phyloP scores from a whole-genome alignment of 2,329 filamentous ascomycete species.

The Aspergillus jensenii region DNA sequence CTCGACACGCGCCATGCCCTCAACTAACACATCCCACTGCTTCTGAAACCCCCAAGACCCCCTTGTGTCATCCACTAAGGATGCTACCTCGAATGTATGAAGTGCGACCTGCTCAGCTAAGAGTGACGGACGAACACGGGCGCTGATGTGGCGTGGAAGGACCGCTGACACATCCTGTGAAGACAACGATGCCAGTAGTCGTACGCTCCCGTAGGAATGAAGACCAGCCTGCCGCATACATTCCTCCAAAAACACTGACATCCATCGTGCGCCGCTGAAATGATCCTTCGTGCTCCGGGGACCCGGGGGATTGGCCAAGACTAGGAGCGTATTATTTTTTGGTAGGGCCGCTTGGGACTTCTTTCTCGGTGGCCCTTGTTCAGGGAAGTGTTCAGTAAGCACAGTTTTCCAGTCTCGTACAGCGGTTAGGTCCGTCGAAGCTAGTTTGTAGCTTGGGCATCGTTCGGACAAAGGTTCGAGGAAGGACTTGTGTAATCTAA shows the following conservation, averaged over 20 bases:
- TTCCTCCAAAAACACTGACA: conserved; percentile 53
- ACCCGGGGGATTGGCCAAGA: conserved; percentile 66
- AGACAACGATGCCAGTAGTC: conserved; percentile 73
- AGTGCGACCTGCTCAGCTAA: conserved; percentile 55
- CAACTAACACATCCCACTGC: conserved; percentile 23
- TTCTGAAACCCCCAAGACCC: conserved; percentile 23
- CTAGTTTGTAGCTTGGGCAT: conserved; percentile 49
- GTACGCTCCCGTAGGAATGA: conserved; percentile 74
- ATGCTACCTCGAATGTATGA: conserved; percentile 55
- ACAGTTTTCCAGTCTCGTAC: conserved; percentile 53
- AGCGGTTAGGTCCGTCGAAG: conserved; percentile 58
- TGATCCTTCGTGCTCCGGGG: conserved; percentile 53
- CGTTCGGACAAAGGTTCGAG: conserved; percentile 59
- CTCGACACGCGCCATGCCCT: conserved; percentile 28
- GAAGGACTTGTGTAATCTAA: conserved; percentile 57
- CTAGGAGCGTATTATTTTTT: conserved; percentile 71
- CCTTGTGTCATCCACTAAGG: conserved; percentile 31
- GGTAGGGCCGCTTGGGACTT: conserved; percentile 45
- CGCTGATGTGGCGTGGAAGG: conserved; percentile 60
- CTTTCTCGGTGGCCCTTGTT: conserved; percentile 50
- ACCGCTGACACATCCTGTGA: conserved; percentile 59
- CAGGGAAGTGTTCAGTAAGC: conserved; percentile 45
- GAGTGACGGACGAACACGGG: conserved; percentile 58
- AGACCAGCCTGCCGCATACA: conserved; percentile 62
- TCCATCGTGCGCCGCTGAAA: conserved; percentile 55